Evolutionary conservation across 495 filamentous ascomycete species (phyloP), one percentile per base, ranked within the genome.

Genomic region (Filosporella fistucella): DNA sequence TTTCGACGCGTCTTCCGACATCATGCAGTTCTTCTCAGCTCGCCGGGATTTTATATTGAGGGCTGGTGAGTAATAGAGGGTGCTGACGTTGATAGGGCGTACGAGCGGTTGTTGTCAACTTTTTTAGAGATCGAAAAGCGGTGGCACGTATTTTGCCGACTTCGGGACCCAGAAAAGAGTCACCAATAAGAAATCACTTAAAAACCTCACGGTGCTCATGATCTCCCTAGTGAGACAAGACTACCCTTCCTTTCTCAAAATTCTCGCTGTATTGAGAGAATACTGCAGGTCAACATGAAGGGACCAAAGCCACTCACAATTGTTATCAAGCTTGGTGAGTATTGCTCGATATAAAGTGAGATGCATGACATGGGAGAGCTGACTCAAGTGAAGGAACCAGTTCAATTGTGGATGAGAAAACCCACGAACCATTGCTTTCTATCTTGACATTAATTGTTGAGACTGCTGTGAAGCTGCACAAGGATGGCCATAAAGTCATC

Each of bases 351-450:
- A 21, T 22, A 38, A 21, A n/a, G 8, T 4, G 17, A 29, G 36
- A 3, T 14, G 1, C 25, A 30, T 9, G 20, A 9, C 13, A 11
- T 5, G 3, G 11, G 14, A 32, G 17, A 43, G 32, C 45, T 54
- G 30, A 49, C 30, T 14, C 25, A n/a, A 76, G 24, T 47, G 21
- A 18, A 98, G 93, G 93, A 54, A 96, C 93, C 20, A 96, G 89
- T 67, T 98, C 93, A 12, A 96, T 98, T 55, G 93, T 97, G 41
- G 86, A 96, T 64, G 93, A 98, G 62, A 88, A 83, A 56, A 95
- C 86, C n/a, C 93, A 97, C 67, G 86, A 95, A 52, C 94, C 94
- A n/a, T 79, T 96, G 24, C 75, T 97, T 17, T 94, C 90, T 8
- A 95, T 89, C 47, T 68, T 98, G 42, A 86, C 85, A 43, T 68